Conservation (phyloP, 345 rosid species). For the Cardamine resedifolia region DNA sequence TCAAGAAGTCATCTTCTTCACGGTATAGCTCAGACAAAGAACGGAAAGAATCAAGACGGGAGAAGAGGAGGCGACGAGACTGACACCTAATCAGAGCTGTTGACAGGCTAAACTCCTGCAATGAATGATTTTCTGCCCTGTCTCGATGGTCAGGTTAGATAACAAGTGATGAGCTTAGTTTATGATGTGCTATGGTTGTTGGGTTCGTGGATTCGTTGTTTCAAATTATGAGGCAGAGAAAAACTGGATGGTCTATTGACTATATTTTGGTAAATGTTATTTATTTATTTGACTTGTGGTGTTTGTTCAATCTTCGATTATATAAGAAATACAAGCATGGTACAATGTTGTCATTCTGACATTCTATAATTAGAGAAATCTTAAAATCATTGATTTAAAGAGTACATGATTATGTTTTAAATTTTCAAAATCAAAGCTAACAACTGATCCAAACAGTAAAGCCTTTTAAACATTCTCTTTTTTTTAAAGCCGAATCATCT, state of each 20-base stretch:
- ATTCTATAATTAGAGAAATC: neutral
- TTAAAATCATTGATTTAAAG: neutral
- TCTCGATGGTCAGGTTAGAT: constrained; percentile 13
- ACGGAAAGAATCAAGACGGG: constrained; percentile 44
- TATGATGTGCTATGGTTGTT: neutral
- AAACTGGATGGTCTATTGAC: neutral
- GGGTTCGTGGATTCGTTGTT: neutral
- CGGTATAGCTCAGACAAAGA: constrained; percentile 40
- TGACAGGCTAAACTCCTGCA: constrained; percentile 1
- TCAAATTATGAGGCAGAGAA: neutral
- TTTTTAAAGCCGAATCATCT: neutral
- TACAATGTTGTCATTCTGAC: neutral
- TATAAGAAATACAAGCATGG: neutral
- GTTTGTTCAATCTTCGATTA: neutral
- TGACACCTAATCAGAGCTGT: constrained; percentile 19
- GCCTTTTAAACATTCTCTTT: neutral
- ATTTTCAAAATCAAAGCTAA: neutral
- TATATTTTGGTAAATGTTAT: neutral
- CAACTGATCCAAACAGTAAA: neutral
- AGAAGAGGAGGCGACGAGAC: constrained; percentile 47
- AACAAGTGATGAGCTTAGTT: constrained; percentile 6
- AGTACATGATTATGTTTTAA: neutral
- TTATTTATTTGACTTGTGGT: neutral
- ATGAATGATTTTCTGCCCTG: neutral
- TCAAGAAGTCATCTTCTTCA: constrained; percentile 50